Evolutionary conservation across 78 protist species (phyloP).

Genomic region (Corallochytrium limacisporum): DNA sequence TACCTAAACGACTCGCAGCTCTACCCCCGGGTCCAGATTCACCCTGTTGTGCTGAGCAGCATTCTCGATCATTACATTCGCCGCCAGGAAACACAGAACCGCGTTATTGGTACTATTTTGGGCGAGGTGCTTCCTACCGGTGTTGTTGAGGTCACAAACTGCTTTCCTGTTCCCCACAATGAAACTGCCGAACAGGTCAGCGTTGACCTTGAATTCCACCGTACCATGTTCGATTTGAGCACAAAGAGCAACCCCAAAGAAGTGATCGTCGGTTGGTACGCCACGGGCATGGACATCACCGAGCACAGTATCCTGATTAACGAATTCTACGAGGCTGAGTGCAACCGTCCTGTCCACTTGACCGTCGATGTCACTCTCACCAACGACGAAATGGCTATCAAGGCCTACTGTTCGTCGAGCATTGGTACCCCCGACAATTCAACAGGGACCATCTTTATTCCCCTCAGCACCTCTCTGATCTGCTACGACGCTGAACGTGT

Average conservation of each 20-base stretch:
- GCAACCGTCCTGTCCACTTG: background rate
- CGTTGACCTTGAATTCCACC: slow-evolving; percentile 22
- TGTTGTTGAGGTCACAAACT: background rate
- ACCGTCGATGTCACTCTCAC: background rate
- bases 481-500: background rate
- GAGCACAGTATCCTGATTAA: slow-evolving; percentile 5
- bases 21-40: background rate
- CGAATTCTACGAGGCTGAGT: slow-evolving; percentile 14
- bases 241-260: slow-evolving; percentile 11
- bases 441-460: slow-evolving; percentile 1
- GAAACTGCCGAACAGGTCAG: slow-evolving; percentile 19
- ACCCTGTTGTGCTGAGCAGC: slow-evolving; percentile 19
- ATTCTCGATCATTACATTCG: slow-evolving; percentile 11
- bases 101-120: slow-evolving; percentile 27
- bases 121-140: background rate
- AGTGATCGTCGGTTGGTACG: slow-evolving; percentile 25
- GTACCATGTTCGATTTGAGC: background rate
- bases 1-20: background rate
- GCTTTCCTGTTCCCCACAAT: slow-evolving; percentile 30
- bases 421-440: background rate
- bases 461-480: background rate
- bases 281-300: slow-evolving; percentile 15
- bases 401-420: background rate
- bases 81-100: background rate
- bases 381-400: background rate